phyloP scores from a whole-genome alignment of 1,284 basidiomycete genomes.

The Thecaphora thlaspeos region DNA sequence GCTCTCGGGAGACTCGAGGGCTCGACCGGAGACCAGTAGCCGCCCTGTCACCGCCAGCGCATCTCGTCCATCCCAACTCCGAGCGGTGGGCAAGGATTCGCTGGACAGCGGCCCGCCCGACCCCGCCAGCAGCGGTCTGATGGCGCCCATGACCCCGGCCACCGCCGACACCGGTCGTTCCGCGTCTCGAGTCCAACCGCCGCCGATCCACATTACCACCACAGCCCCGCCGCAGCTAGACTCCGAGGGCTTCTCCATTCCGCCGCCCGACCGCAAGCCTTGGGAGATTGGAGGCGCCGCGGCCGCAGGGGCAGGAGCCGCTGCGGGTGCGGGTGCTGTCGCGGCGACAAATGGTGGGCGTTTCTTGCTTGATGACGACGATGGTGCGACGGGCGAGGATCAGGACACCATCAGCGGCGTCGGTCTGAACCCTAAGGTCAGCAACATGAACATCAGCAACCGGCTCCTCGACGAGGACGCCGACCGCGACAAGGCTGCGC shows the following conservation, averaged over 20 bases:
- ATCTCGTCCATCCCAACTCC: neutral
- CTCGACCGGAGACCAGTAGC: no score
- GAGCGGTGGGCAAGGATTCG: conserved; percentile 19
- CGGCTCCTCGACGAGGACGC: conserved; percentile 60
- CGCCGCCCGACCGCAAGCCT: conserved; percentile 61
- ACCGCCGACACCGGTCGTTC: conserved; percentile 4
- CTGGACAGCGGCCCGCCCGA: conserved; percentile 26
- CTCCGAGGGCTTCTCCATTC: conserved; percentile 62
- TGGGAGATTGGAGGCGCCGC: conserved; percentile 53
- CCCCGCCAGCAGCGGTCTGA: conserved; percentile 21
- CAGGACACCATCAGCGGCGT: conserved; percentile 19
- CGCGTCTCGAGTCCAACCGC: neutral
- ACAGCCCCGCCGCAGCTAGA: conserved; percentile 48
- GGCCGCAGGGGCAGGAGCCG: conserved; percentile 4
- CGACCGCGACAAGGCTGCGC: conserved; percentile 60
- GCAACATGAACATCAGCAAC: conserved; percentile 57
- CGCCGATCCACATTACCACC: conserved; percentile 1
- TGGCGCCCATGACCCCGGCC: conserved; percentile 42
- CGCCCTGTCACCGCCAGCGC: neutral
- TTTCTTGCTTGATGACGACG: conserved; percentile 56
- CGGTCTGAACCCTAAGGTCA: conserved; percentile 24
- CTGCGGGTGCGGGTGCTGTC: neutral
- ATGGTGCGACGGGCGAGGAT: conserved; percentile 23
- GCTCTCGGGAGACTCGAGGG: no score
- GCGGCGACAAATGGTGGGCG: conserved; percentile 13